Percentiles rank a stretch among this genome's conserved stretches.
Conservation (phyloP, 1,284 basidiomycete species). For the Apiotrichum porosum region DNA sequence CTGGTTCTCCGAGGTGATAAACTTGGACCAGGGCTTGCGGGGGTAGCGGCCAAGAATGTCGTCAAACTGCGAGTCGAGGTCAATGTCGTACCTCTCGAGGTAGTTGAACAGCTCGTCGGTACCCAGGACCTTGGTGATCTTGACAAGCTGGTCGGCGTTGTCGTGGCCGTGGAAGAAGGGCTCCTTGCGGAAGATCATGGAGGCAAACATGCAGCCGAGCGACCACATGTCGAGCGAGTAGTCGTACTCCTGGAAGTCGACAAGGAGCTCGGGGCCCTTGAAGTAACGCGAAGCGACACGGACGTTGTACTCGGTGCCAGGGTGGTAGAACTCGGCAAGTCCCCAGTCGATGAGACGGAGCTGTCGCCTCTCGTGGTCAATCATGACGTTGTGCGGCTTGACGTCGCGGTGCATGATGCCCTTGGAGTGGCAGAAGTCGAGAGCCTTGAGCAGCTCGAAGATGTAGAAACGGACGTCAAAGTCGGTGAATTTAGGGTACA, state of each 20-base stretch:
- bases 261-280: conserved; percentile 94
- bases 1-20: conserved; percentile 90
- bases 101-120: conserved; percentile 85
- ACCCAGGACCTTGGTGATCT: conserved; percentile 95
- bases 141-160: conserved; percentile 97
- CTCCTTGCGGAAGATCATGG: conserved; percentile 99
- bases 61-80: conserved; percentile 83
- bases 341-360: conserved; percentile 99
- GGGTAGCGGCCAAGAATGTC: conserved; percentile 86
- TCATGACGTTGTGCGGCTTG: conserved; percentile 99
- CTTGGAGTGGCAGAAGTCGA: conserved; percentile 97
- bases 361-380: conserved; percentile 94
- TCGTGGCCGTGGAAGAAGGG: conserved; percentile 99
- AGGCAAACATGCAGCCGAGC: conserved; percentile 96
- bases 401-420: conserved; percentile 99
- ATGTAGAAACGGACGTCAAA: conserved; percentile 96
- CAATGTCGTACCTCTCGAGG: conserved; percentile 90
- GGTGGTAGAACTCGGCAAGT: conserved; percentile 97
- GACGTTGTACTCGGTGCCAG: conserved; percentile 96
- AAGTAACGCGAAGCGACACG: conserved; percentile 96
- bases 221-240: conserved; percentile 98
- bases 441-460: conserved; percentile 91
- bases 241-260: conserved; percentile 98
- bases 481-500: conserved; percentile 93
- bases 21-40: conserved; percentile 88